A percentile compares a stretch with the other conserved stretches of the same genome.
These are phyloP conservation scores for Naganishia randhawae DNA, from an alignment of 768 basidiomycete species.

Conservation along the genomic window DNA sequence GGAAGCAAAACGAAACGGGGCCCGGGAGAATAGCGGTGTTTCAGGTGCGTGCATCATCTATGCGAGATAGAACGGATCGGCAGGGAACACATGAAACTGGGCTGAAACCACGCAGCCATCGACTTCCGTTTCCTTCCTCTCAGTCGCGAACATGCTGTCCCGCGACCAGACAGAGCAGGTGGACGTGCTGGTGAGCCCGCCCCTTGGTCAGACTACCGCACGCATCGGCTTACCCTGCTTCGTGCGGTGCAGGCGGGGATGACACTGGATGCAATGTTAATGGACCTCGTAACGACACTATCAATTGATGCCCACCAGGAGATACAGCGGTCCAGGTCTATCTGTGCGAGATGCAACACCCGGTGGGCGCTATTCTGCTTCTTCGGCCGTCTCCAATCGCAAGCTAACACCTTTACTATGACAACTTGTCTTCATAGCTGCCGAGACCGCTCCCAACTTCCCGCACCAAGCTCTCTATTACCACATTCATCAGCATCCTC, in stretches of 20 bases:
- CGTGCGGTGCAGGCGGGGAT: neutral
- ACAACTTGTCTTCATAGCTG: neutral
- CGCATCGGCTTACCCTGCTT: neutral
- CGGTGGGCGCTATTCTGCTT: neutral
- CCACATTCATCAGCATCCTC: constrained; percentile 5
- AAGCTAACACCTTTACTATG: neutral
- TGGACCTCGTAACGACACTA: constrained; percentile 17
- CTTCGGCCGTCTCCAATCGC: neutral
- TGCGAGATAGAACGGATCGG: constrained; percentile 1
- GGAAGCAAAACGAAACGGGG: neutral
- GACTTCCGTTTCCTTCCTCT: neutral
- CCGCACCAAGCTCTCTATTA: neutral
- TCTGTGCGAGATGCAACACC: constrained; percentile 19
- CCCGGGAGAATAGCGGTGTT: neutral
- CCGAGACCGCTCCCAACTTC: constrained; percentile 21
- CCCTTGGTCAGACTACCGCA: too few relatives aligned
- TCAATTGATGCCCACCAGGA: constrained; percentile 20
- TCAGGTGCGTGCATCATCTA: constrained; percentile 4
- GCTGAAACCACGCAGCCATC: neutral
- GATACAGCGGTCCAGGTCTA: constrained; percentile 2
- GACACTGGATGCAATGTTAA: constrained; percentile 21
- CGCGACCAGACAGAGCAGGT: constrained; percentile 17
- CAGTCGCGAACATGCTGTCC: constrained; percentile 3
- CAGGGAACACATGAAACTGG: neutral
- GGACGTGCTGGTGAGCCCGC: neutral